These are phyloP conservation scores for Cyclaneusma minus DNA, from an alignment of 2,329 filamentous ascomycete genomes.

Conservation along the genomic window DNA sequence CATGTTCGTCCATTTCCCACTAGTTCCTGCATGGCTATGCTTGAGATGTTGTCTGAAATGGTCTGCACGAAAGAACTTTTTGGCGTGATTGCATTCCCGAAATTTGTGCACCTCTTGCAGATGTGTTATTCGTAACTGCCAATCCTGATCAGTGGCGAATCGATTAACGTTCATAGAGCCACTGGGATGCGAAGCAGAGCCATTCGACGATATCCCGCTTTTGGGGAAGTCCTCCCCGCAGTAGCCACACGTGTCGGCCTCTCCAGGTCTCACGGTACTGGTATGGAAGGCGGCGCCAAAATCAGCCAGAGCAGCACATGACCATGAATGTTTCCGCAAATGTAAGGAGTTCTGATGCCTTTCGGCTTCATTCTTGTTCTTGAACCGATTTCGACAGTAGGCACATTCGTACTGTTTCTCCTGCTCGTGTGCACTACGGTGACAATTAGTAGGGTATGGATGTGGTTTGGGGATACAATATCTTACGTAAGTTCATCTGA, in stretches of 20 bases:
- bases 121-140: slow-evolving; percentile 76
- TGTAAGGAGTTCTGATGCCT: slow-evolving; percentile 92
- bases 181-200: slow-evolving; percentile 18
- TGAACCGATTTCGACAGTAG: slow-evolving; percentile 90
- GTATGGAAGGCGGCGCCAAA: slow-evolving; percentile 78
- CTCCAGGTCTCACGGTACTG: slow-evolving; percentile 49
- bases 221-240: slow-evolving; percentile 75
- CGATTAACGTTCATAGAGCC: slow-evolving; percentile 23
- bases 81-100: slow-evolving; percentile 91
- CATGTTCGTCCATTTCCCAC: slow-evolving; percentile 98
- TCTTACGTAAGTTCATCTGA: slow-evolving; percentile 70
- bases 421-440: slow-evolving; percentile 61
- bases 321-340: slow-evolving; percentile 88
- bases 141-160: slow-evolving; percentile 72
- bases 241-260: slow-evolving; percentile 77
- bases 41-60: slow-evolving; percentile 97
- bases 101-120: slow-evolving; percentile 90
- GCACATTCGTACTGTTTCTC: slow-evolving; percentile 94
- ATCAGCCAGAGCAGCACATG: slow-evolving; percentile 70
- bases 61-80: slow-evolving; percentile 95
- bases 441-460: slow-evolving; percentile 11
- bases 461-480: neutral
- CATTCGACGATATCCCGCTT: slow-evolving; percentile 23
- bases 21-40: slow-evolving; percentile 90
- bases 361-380: slow-evolving; percentile 97